Evolutionary conservation across 2,329 filamentous ascomycete species (phyloP).

Genomic region (Fusarium begoniae): DNA sequence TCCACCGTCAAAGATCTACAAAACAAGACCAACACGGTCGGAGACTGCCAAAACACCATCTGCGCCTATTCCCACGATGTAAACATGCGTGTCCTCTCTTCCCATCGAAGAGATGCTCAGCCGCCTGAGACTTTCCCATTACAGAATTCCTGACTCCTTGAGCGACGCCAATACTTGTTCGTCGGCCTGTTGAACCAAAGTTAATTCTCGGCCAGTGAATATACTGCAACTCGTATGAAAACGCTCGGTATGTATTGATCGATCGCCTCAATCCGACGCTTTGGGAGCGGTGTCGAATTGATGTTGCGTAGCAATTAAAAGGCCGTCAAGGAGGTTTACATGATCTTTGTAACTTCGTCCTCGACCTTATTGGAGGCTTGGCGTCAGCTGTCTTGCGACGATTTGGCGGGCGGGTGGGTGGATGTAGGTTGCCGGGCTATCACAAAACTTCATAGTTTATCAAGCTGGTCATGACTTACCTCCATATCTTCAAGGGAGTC

Average conservation of each 20-base stretch:
- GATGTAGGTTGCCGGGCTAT: slow-evolving; percentile 28
- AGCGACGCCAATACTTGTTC: slow-evolving; percentile 42
- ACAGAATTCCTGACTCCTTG: slow-evolving; percentile 44
- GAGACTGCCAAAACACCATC: slow-evolving; percentile 47
- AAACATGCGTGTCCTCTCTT: slow-evolving; percentile 46
- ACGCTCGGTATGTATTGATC: slow-evolving; percentile 2
- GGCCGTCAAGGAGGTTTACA: slow-evolving; percentile 62
- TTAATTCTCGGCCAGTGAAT: slow-evolving; percentile 41
- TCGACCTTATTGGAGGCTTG: slow-evolving; percentile 70
- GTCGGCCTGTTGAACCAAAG: slow-evolving; percentile 42
- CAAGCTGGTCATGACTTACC: slow-evolving; percentile 69
- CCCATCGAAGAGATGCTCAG: slow-evolving; percentile 48
- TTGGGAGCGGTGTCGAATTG: slow-evolving; percentile 24
- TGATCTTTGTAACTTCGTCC: slow-evolving; percentile 90
- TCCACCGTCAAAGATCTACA: slow-evolving; percentile 58
- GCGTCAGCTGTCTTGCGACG: slow-evolving; percentile 44
- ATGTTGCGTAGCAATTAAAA: slow-evolving; percentile 31
- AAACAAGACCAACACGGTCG: slow-evolving; percentile 43
- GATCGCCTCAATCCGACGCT: slow-evolving; percentile 33
- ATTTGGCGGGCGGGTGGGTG: slow-evolving; percentile 10
- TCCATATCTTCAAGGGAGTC: slow-evolving; percentile 99
- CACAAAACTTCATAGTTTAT: slow-evolving; percentile 27
- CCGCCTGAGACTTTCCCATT: slow-evolving; percentile 43
- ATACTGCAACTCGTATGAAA: slow-evolving; percentile 14
- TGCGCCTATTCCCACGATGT: slow-evolving; percentile 41